Conservation (phyloP, 73 alveolate genomes). For the Halteria grandinella region DNA sequence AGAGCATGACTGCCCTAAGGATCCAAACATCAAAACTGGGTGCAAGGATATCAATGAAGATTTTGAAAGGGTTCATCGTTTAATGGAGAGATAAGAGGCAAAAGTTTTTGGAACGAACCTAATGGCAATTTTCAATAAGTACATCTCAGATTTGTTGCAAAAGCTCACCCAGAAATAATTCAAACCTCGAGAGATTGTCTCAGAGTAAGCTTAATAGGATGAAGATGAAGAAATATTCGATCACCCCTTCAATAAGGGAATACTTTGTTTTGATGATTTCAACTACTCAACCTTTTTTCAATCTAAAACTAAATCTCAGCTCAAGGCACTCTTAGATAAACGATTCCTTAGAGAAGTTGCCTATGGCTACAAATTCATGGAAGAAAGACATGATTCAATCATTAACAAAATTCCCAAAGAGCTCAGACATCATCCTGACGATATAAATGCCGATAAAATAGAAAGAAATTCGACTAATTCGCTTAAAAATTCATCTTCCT, state of each 20-base stretch:
- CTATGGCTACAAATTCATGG: no score
- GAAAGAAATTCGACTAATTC: no score
- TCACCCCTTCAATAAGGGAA: slow-evolving; percentile 20
- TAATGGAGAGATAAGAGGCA: not conserved
- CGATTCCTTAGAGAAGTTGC: no score
- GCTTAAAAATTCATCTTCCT: no score
- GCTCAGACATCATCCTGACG: no score
- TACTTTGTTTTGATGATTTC: slow-evolving; percentile 26
- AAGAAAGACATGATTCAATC: no score
- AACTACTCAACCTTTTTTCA: slow-evolving; percentile 9
- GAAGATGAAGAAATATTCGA: not conserved
- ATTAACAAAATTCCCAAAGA: no score
- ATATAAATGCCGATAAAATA: no score
- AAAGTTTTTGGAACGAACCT: not conserved
- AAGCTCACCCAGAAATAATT: not conserved
- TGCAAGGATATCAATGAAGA: slow-evolving; percentile 1
- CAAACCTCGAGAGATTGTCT: not conserved
- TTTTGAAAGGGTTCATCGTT: not conserved
- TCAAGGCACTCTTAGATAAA: no score
- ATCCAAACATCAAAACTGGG: slow-evolving; percentile 34
- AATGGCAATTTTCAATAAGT: not conserved
- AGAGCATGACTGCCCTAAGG: slow-evolving; percentile 26
- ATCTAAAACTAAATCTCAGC: no score
- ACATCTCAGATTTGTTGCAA: not conserved
- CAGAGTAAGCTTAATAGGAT: not conserved